Evolutionary conservation across 2,329 filamentous ascomycete species (phyloP).

Genomic region (Waltergamsia citrina): DNA sequence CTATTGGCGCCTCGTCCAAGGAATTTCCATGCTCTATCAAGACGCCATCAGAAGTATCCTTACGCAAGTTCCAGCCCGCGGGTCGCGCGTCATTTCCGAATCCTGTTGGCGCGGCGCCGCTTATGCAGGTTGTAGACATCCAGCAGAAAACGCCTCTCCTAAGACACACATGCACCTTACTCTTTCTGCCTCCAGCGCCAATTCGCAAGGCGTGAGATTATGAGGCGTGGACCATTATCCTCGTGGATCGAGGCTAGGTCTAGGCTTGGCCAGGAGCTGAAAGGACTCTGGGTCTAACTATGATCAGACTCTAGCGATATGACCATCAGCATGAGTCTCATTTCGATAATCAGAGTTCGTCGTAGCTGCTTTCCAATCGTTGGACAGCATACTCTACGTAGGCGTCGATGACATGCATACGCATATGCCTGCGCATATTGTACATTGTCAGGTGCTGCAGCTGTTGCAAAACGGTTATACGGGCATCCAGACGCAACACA

Average conservation of each 20-base stretch:
- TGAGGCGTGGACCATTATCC: too few relatives aligned
- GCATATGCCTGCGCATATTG: neutral
- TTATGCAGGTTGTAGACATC: conserved; percentile 18
- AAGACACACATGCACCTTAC: neutral
- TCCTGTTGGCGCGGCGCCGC: conserved; percentile 11
- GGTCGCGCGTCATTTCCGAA: too few relatives aligned
- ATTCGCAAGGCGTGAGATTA: too few relatives aligned
- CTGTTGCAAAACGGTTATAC: neutral
- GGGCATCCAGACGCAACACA: neutral
- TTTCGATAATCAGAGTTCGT: neutral
- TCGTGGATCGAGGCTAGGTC: too few relatives aligned
- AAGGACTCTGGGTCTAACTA: neutral
- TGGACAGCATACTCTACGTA: too few relatives aligned
- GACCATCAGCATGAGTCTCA: conserved; percentile 2
- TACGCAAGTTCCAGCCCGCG: conserved; percentile 5
- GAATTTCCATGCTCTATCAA: neutral
- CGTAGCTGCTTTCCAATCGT: neutral
- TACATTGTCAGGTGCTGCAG: too few relatives aligned
- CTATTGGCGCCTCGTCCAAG: too few relatives aligned
- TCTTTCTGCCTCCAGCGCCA: neutral
- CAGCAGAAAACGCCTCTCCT: neutral
- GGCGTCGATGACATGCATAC: conserved; percentile 3
- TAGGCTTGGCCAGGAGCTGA: neutral
- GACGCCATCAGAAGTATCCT: conserved; percentile 1
- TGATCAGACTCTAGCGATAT: neutral